Conservation (phyloP, 768 basidiomycete species). For the Boletus subcaerulescens region DNA sequence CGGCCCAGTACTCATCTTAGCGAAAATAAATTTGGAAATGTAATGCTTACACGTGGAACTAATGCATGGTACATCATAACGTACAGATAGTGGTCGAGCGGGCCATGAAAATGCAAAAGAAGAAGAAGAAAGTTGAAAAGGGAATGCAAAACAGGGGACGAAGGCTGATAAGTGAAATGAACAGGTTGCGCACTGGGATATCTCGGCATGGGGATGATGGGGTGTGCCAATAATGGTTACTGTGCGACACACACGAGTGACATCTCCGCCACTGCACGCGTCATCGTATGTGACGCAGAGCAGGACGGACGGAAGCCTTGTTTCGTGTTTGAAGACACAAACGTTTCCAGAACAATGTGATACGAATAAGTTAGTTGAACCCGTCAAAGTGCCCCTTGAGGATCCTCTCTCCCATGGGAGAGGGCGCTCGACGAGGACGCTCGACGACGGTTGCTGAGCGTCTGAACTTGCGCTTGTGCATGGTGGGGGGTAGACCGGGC, state of each 20-base stretch:
- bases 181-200: conserved; percentile 20
- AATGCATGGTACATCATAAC: conserved; percentile 17
- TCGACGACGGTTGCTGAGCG: conserved; percentile 60
- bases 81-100: conserved; percentile 1
- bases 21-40: neutral
- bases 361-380: conserved; percentile 56
- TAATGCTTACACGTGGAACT: conserved; percentile 16
- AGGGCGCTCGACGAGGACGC: conserved; percentile 65
- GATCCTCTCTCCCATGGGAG: conserved; percentile 89
- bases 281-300: conserved; percentile 3
- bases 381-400: conserved; percentile 90
- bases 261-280: conserved; percentile 9
- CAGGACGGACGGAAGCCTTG: neutral
- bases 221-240: conserved; percentile 1
- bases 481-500: conserved; percentile 20
- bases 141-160: conserved; percentile 4
- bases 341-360: conserved; percentile 7
- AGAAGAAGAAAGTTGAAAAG: conserved; percentile 1
- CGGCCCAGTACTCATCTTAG: conserved; percentile 4
- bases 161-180: conserved; percentile 10
- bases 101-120: conserved; percentile 3
- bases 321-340: neutral
- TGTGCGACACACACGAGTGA: conserved; percentile 7
- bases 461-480: conserved; percentile 35
- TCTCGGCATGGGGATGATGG: conserved; percentile 12